Percentiles rank a stretch among this genome's conserved stretches.
phyloP scores from a whole-genome alignment of 2,329 filamentous ascomycete species.

The Aspergillus pseudonomiae region DNA sequence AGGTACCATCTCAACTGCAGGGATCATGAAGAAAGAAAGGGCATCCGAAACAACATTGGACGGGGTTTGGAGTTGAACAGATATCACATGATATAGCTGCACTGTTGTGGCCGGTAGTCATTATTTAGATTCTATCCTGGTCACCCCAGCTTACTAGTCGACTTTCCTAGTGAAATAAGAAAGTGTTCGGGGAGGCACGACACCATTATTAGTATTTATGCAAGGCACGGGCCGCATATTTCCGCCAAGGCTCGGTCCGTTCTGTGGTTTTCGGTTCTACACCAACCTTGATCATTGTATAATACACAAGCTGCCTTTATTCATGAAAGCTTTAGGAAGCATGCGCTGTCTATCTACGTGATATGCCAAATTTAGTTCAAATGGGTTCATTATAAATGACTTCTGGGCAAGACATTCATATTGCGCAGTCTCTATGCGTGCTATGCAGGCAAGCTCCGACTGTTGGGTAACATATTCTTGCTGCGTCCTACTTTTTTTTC shows the following conservation, averaged over 20 bases:
- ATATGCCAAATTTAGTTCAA: neutral
- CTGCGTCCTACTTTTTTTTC: neutral
- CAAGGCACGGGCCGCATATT: too few species aligned
- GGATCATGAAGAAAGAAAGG: neutral
- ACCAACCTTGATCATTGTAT: neutral
- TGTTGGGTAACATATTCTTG: neutral
- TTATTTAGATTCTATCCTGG: too few species aligned
- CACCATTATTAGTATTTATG: too few species aligned
- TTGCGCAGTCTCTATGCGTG: slow-evolving; percentile 1
- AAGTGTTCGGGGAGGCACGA: too few species aligned
- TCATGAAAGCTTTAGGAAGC: neutral
- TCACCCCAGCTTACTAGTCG: too few species aligned
- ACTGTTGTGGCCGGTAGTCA: too few species aligned
- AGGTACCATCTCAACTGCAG: neutral
- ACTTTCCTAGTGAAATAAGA: too few species aligned
- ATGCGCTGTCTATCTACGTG: neutral
- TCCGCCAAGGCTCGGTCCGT: too few species aligned
- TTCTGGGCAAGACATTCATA: neutral
- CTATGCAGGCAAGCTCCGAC: slow-evolving; percentile 7
- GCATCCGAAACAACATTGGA: neutral
- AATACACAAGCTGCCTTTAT: neutral
- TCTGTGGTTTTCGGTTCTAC: too few species aligned
- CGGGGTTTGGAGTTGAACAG: neutral
- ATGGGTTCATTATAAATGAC: neutral
- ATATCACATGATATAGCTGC: too few species aligned